Evolutionary conservation across 2,329 filamentous ascomycete genomes (phyloP).

Genomic region (Epichloe sibirici): DNA sequence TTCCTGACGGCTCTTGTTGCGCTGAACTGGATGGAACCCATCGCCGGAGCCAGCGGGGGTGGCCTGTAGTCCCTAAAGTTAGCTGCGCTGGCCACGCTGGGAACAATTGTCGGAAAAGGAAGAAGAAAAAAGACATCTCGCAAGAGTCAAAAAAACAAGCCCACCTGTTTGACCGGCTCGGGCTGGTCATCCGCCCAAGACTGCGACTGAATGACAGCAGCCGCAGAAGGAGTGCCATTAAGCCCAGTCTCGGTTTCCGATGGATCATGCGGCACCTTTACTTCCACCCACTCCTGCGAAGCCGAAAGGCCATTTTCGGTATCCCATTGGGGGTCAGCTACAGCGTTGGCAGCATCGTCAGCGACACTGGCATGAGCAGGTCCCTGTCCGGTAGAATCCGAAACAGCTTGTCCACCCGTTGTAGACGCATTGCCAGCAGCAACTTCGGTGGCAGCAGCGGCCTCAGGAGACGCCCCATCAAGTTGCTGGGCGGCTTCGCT

Average conservation of each 20-base stretch:
- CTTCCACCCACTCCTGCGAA: conserved; percentile 59
- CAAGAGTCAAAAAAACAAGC: conserved; percentile 8
- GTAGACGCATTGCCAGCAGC: conserved; percentile 32
- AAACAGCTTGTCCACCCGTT: conserved; percentile 27
- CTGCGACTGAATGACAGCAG: conserved; percentile 36
- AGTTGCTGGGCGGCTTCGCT: conserved; percentile 18
- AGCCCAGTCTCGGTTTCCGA: conserved; percentile 60
- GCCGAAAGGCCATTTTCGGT: conserved; percentile 28
- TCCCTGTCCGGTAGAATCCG: conserved; percentile 27
- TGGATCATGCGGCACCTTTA: conserved; percentile 58
- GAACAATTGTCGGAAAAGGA: background rate
- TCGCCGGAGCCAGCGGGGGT: conserved; percentile 37
- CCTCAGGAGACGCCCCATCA: conserved; percentile 16
- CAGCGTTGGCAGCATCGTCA: conserved; percentile 44
- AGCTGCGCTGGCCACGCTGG: background rate
- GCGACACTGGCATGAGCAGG: conserved; percentile 38
- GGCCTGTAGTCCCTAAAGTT: conserved; percentile 19
- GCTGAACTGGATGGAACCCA: conserved; percentile 62
- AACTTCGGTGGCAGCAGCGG: conserved; percentile 55
- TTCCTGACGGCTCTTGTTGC: conserved; percentile 43
- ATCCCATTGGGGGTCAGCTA: conserved; percentile 58
- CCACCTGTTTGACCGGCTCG: conserved; percentile 34
- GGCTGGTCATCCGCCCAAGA: conserved; percentile 78
- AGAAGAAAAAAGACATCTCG: background rate
- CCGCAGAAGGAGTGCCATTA: conserved; percentile 45